Evolutionary conservation across 1,284 basidiomycete genomes (phyloP).

Genomic region (Trichosporon asahii): DNA sequence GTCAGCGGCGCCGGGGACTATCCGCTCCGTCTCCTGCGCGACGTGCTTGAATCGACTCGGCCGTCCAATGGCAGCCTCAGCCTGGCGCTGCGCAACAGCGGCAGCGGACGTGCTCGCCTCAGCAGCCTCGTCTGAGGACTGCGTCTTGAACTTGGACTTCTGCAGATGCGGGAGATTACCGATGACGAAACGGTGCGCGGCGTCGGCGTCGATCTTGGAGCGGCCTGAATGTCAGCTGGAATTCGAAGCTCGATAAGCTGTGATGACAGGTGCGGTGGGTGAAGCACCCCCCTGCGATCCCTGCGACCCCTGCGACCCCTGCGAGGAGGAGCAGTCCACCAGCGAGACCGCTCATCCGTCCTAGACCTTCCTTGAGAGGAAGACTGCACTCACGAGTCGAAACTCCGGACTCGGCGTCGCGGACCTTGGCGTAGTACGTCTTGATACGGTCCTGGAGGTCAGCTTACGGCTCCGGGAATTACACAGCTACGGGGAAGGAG

Average conservation of each 20-base stretch:
- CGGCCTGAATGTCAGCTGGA: slow-evolving; percentile 17
- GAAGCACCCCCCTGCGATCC: too few relatives aligned
- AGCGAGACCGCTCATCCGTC: too few relatives aligned
- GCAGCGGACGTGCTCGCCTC: slow-evolving; percentile 22
- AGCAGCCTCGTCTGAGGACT: neutral
- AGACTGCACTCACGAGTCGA: slow-evolving; percentile 35
- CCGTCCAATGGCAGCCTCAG: slow-evolving; percentile 17
- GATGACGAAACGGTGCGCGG: slow-evolving; percentile 43
- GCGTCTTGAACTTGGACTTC: slow-evolving; percentile 17
- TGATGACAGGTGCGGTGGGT: too few relatives aligned
- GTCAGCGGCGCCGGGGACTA: slow-evolving; percentile 22
- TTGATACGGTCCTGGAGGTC: slow-evolving; percentile 25
- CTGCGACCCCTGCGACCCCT: too few relatives aligned
- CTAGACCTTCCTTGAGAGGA: too few relatives aligned
- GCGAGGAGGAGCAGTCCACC: too few relatives aligned
- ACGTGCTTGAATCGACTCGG: slow-evolving; percentile 34
- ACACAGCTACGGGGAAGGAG: too few relatives aligned
- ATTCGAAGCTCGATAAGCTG: too few relatives aligned
- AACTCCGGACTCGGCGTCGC: slow-evolving; percentile 34
- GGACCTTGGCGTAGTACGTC: slow-evolving; percentile 45
- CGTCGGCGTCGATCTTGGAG: slow-evolving; percentile 33
- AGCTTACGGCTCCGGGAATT: too few relatives aligned
- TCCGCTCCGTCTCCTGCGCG: slow-evolving; percentile 23
- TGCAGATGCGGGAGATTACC: slow-evolving; percentile 31
- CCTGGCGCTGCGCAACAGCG: slow-evolving; percentile 24